Evolutionary conservation across 805 yeast genomes (phyloP).

Genomic region (Pichia pseudocactophila): DNA sequence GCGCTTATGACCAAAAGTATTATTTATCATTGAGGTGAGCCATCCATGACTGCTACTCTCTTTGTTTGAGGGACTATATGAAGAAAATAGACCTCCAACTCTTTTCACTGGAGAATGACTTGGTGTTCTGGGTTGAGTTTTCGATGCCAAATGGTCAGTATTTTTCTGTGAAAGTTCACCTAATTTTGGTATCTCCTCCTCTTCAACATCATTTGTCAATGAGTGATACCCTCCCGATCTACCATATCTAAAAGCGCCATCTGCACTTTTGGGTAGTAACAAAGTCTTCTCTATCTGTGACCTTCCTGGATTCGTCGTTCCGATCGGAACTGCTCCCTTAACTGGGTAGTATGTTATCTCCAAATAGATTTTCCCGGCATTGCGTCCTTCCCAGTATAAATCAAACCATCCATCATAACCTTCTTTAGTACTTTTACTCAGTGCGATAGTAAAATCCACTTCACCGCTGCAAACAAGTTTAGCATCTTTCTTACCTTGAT

Average conservation of each 20-base stretch:
- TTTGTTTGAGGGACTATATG: not conserved
- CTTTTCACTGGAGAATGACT: constrained; percentile 3
- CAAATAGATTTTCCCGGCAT: constrained; percentile 81
- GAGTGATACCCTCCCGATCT: not conserved
- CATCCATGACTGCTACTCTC: not conserved
- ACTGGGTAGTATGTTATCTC: constrained; percentile 88
- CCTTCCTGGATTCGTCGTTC: constrained; percentile 18
- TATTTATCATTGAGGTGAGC: not conserved
- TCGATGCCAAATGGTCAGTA: not conserved
- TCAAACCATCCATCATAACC: constrained; percentile 86
- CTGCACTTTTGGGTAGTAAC: not conserved
- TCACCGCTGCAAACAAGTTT: constrained; percentile 77
- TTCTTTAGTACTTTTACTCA: constrained; percentile 53
- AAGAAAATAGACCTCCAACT: not conserved
- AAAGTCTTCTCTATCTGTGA: constrained; percentile 7
- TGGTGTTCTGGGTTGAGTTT: not conserved
- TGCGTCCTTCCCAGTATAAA: constrained; percentile 53
- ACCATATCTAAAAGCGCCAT: constrained; percentile 1
- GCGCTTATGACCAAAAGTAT: not conserved
- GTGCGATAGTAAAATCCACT: constrained; percentile 67
- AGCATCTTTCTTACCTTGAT: constrained; percentile 80
- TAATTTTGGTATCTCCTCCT: constrained; percentile 9
- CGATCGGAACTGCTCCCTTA: constrained; percentile 24
- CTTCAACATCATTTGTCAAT: constrained; percentile 1
- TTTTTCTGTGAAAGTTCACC: constrained; percentile 2